Percentiles rank a stretch among this genome's conserved stretches.
These are phyloP conservation scores for Aspergillus sp. DNA, from an alignment of 2,329 filamentous ascomycete species.

Conservation along the genomic window DNA sequence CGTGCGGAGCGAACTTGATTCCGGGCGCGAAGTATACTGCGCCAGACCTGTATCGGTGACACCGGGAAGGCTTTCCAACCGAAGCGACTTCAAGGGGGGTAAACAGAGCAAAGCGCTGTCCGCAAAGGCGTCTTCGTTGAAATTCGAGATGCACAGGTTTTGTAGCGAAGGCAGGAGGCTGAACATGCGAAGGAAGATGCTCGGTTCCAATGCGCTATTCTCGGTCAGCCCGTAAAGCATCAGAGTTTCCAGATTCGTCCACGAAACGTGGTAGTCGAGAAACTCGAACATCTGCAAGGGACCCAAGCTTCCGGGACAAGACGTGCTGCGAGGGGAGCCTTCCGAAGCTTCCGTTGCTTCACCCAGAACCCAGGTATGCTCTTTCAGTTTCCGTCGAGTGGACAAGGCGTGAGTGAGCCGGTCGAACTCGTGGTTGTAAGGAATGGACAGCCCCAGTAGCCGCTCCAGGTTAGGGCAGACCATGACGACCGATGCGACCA, in stretches of 20 bases:
- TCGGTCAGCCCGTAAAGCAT: constrained; percentile 50
- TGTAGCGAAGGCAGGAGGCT: constrained; percentile 53
- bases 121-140: constrained; percentile 55
- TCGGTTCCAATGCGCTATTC: constrained; percentile 51
- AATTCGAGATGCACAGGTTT: constrained; percentile 55
- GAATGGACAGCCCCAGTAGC: constrained; percentile 53
- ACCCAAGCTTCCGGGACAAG: constrained; percentile 47
- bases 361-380: constrained; percentile 58
- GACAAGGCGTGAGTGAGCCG: constrained; percentile 57
- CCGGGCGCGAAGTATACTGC: constrained; percentile 49
- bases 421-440: constrained; percentile 55
- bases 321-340: constrained; percentile 36
- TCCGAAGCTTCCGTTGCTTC: constrained; percentile 42
- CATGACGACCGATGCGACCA: constrained; percentile 58
- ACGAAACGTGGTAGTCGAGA: constrained; percentile 53
- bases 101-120: constrained; percentile 55
- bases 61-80: constrained; percentile 56
- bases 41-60: constrained; percentile 57
- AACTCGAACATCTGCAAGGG: constrained; percentile 53
- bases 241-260: constrained; percentile 54
- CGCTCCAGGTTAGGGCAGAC: constrained; percentile 58
- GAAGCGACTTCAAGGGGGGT: constrained; percentile 52
- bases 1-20: constrained; percentile 45
- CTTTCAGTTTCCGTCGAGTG: constrained; percentile 53
- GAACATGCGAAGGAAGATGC: constrained; percentile 55